Evolutionary conservation across 176 grass and related monocot species (phyloP), one percentile per base, ranked within the genome.

Genomic region (Aegilops bicornis): DNA sequence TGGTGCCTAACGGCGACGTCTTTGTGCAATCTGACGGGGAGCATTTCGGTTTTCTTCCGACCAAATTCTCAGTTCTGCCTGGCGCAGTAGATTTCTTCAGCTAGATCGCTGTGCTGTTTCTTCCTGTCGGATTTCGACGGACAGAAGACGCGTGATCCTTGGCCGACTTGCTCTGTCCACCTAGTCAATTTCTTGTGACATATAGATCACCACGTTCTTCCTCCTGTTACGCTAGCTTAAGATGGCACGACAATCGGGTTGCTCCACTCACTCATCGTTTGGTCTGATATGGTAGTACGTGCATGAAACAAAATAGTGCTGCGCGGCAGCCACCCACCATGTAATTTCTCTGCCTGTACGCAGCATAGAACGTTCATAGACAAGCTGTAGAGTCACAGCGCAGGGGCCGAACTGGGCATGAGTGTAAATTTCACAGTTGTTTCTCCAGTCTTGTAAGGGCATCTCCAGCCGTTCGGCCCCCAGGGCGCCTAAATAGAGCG

Each of bases 21-120:
- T 96, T 94, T 69, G 88, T 94, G 84, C 94, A 96, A 42, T 92
- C 94, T 73, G 97, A 99, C 29, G 97, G 97, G 31, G 97, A 96
- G 86, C 94, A 94, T 81, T 96, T 87, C 27, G 97, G 92, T 67
- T 96, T 94, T 87, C 88, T 99, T 82, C 85, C 97, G 12, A 86
- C 88, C 76, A 96, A 92, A 81, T 88, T 93, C 67, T 96, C 88
- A 31, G 65, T 96, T 88, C 81, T 94, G 84, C 97, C 94, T 12
- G 86, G 73, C 64, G 97, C 85, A 50, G 83, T 96, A 16, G 66
- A 96, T 82, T 94, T 98, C 85, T 92, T 96, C 87, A 87, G 86
- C 83, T 98, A 88, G 78, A 78, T n/a, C 17, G 23, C 3, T 14
- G 25, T 52, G 76, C 8, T 48, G 25, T 64, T 20, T 1, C 20